A percentile compares a stretch with the other conserved stretches of the same genome.
Conservation (phyloP, 805 yeast genomes). For the Saturnispora quitensis region DNA sequence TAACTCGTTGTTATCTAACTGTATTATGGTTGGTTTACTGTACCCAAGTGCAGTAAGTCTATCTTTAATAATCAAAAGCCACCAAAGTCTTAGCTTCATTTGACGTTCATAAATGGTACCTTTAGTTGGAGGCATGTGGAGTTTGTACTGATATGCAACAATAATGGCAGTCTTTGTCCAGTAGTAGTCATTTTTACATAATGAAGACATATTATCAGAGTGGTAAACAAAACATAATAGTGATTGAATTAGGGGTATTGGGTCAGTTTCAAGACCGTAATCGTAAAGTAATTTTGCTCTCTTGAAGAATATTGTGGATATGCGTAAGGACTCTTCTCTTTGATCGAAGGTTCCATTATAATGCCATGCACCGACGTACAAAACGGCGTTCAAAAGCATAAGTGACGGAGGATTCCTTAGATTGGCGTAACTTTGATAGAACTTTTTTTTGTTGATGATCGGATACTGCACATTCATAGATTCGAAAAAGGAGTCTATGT, state of each 20-base stretch:
- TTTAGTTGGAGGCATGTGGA: slow-evolving; percentile 40
- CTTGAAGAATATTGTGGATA: slow-evolving; percentile 25
- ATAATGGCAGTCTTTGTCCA: slow-evolving; percentile 69
- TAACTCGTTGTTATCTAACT: slow-evolving; percentile 66
- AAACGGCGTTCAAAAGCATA: slow-evolving; percentile 51
- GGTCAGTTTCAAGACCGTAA: slow-evolving; percentile 59
- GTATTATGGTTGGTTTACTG: slow-evolving; percentile 64
- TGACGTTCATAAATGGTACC: slow-evolving; percentile 16
- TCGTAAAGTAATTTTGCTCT: slow-evolving; percentile 59
- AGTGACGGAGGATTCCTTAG: slow-evolving; percentile 53
- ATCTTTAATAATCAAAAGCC: slow-evolving; percentile 69
- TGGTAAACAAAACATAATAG: slow-evolving; percentile 27
- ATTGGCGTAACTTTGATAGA: slow-evolving; percentile 51
- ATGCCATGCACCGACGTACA: slow-evolving; percentile 59
- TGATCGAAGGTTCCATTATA: slow-evolving; percentile 41
- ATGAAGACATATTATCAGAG: slow-evolving; percentile 19
- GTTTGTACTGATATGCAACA: slow-evolving; percentile 68
- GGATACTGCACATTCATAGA: slow-evolving; percentile 62
- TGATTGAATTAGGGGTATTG: slow-evolving; percentile 53
- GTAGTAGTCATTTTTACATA: slow-evolving; percentile 56
- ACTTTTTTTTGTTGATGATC: slow-evolving; percentile 51
- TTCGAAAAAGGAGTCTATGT: slow-evolving; percentile 53
- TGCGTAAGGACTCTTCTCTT: slow-evolving; percentile 37
- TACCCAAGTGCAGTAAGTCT: slow-evolving; percentile 59
- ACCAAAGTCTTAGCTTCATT: slow-evolving; percentile 39